Base-by-base conservation (phyloP, 108 stramenopile species). In the Cyclostephanos tholiformis region DNA sequence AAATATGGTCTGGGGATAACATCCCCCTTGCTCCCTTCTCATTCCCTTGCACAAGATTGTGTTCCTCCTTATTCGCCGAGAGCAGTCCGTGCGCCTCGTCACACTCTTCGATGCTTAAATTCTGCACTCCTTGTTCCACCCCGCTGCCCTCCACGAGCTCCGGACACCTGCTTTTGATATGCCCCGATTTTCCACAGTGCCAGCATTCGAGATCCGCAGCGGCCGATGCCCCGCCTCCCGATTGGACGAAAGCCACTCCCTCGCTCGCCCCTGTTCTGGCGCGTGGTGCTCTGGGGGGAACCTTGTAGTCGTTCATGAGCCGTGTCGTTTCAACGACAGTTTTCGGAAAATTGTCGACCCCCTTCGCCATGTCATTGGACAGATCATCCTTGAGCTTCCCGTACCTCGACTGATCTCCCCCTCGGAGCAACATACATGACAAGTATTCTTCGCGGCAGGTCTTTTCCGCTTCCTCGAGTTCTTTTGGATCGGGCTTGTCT, bases 281-380 rank as follows among this genome's bases (percentile, higher is more conserved):
- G 44, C n/a, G 4, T 32, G 32, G 4, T 32, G 32, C 32, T n/a
- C 32, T 32, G 2, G 32, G 2, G 32, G 32, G 32, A 2, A 32
- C 36, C 41, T 44, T 64, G 5, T 38, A 19, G 44, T 38, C 9
- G 19, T 13, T 64, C 14, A 64, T 2, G 5, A 64, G 63, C 0
- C n/a, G 63, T 10, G 44, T 32, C 1, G 36, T 19, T 6, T 32
- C 63, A 0, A 38, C 36, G 0, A 32, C 14, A 5, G 14, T 64
- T 17, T 32, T 64, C 6, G 63, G 63, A 41, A 44, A 64, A 0
- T 32, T 44, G 16, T 64, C 41, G 7, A 25, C 2, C 1, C 63
- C 63, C 63, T 44, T 64, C 0, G 63, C 19, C 35, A 38, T 38
- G 63, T 44, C 27, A 11, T 64, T 64, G 4, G 14, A 20, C 23